Percentiles rank a stretch among this genome's conserved stretches.
phyloP scores from a whole-genome alignment of 371 early-diverging fungal species.

The Basidiobolus meristosporus region DNA sequence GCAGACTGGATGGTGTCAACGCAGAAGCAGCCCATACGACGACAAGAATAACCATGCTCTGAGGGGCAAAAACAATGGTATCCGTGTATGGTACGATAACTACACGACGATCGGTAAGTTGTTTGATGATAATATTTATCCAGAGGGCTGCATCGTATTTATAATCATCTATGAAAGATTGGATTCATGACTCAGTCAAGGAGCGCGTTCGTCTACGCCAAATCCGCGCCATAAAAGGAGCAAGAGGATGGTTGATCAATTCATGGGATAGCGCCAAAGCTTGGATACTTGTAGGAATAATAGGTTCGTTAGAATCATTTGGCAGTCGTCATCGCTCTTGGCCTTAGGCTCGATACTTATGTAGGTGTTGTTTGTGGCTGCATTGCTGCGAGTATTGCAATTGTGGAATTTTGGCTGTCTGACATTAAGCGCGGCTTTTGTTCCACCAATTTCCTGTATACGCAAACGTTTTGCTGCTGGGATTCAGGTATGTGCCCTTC shows the following conservation, averaged over 20 bases:
- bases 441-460: constrained; percentile 68
- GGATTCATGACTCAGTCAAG: constrained; percentile 75
- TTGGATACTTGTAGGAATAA: constrained; percentile 66
- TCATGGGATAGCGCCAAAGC: constrained; percentile 62
- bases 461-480: constrained; percentile 92
- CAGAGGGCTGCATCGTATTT: constrained; percentile 15
- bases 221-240: constrained; percentile 22
- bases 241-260: constrained; percentile 23
- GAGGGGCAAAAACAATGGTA: constrained; percentile 33
- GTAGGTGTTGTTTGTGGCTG: constrained; percentile 54
- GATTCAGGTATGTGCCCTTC: constrained; percentile 12
- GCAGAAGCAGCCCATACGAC: constrained; percentile 15
- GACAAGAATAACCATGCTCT: constrained; percentile 30
- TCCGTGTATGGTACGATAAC: constrained; percentile 37
- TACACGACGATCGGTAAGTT: constrained; percentile 61
- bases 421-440: constrained; percentile 80
- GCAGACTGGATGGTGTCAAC: constrained; percentile 12
- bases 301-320: constrained; percentile 20
- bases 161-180: constrained; percentile 51
- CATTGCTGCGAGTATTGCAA: constrained; percentile 71
- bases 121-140: constrained; percentile 15
- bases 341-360: not conserved
- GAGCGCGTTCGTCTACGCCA: constrained; percentile 53
- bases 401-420: constrained; percentile 65
- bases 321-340: no score